Conservation (phyloP, 164 flowering plant genomes). For the Echeveria elegans region DNA sequence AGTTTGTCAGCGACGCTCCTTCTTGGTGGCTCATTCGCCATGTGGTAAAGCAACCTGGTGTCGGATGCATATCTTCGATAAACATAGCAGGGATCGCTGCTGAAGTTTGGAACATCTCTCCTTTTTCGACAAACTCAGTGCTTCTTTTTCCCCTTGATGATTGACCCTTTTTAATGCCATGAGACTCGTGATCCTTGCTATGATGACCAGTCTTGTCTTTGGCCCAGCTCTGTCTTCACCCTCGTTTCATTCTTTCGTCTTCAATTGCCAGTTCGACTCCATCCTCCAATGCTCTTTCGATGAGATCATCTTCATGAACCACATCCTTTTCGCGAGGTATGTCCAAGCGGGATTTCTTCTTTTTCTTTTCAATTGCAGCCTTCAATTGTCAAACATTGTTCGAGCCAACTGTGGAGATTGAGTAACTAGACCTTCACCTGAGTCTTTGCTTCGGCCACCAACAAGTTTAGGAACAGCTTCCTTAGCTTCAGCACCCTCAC, state of each 20-base stretch:
- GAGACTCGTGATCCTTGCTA: slow-evolving; percentile 10
- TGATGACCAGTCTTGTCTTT: not conserved
- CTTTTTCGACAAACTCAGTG: slow-evolving; percentile 21
- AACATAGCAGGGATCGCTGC: not conserved
- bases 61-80: not conserved
- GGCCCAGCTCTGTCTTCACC: slow-evolving; percentile 28
- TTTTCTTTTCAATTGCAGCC: slow-evolving; percentile 62
- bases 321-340: slow-evolving; percentile 36
- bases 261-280: slow-evolving; percentile 2
- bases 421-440: slow-evolving; percentile 32
- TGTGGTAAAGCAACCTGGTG: not conserved
- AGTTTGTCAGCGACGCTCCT: not conserved
- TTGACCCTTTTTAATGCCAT: slow-evolving; percentile 10
- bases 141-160: slow-evolving; percentile 10
- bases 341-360: slow-evolving; percentile 42
- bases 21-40: not conserved
- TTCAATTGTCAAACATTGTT: slow-evolving; percentile 59
- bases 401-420: slow-evolving; percentile 56
- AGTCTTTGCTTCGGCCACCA: slow-evolving; percentile 23
- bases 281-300: slow-evolving; percentile 80
- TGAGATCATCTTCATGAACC: slow-evolving; percentile 82
- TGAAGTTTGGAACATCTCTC: slow-evolving; percentile 25
- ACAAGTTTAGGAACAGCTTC: slow-evolving; percentile 21
- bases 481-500: slow-evolving; percentile 27
- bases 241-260: slow-evolving; percentile 47